Percentiles rank a stretch among this genome's conserved stretches.
phyloP scores from a whole-genome alignment of 208 protist species.

The Tritrichomonas foetus region DNA sequence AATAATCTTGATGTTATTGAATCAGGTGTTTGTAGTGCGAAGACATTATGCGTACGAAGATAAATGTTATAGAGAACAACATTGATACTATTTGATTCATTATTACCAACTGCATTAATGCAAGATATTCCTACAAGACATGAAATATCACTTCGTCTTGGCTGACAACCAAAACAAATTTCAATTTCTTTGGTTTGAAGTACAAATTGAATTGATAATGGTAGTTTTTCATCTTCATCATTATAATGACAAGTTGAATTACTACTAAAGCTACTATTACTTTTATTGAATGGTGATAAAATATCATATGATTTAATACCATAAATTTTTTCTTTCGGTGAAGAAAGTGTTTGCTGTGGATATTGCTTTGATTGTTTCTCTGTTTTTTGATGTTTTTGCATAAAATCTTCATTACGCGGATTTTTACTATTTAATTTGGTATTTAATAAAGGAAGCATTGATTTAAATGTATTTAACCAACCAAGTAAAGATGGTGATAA shows the following conservation, averaged over 20 bases:
- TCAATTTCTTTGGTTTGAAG: not conserved
- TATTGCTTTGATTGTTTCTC: not conserved
- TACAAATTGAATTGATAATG: not conserved
- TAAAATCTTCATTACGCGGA: not conserved
- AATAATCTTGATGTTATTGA: not conserved
- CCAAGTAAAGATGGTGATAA: not conserved
- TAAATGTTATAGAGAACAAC: not conserved
- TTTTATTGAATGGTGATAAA: not conserved
- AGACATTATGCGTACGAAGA: not conserved
- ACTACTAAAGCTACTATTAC: not conserved
- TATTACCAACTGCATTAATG: not conserved
- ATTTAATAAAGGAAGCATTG: not conserved
- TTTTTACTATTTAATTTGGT: not conserved
- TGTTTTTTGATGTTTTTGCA: not conserved
- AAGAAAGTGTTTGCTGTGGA: not conserved
- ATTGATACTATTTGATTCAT: too few relatives aligned
- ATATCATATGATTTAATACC: too few relatives aligned
- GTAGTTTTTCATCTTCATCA: not conserved
- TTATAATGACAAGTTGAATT: not conserved
- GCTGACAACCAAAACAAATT: not conserved
- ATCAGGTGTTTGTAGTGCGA: not conserved
- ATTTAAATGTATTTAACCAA: not conserved
- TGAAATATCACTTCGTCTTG: not conserved
- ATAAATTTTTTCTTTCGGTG: too few relatives aligned
- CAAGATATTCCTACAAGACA: not conserved